Conservation (phyloP, 441 rosid genomes). For the Breynia disticha region DNA sequence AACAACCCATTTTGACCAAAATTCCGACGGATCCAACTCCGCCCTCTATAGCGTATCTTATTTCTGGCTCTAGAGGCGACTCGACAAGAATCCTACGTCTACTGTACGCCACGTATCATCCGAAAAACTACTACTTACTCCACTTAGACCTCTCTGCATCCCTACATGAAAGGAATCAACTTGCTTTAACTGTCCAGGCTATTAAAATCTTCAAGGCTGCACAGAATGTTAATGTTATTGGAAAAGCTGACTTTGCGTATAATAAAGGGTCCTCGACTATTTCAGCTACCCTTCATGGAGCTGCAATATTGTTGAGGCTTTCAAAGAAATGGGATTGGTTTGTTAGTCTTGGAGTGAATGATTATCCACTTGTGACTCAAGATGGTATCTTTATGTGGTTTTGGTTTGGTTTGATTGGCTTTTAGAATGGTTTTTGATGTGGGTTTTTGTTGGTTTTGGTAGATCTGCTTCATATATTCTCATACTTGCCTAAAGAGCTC, state of each 20-base stretch:
- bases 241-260: constrained; percentile 77
- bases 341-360: constrained; percentile 48
- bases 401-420: neutral
- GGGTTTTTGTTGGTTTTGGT: constrained; percentile 21
- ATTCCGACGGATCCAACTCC: constrained; percentile 36
- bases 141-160: constrained; percentile 67
- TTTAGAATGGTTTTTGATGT: constrained; percentile 2
- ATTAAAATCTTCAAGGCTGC: constrained; percentile 67
- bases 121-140: constrained; percentile 63
- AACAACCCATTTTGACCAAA: constrained; percentile 25
- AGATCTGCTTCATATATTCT: constrained; percentile 82
- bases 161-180: constrained; percentile 51
- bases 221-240: constrained; percentile 66
- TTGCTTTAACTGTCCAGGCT: constrained; percentile 46
- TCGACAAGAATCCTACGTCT: constrained; percentile 63
- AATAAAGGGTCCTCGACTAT: constrained; percentile 64
- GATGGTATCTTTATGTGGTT: constrained; percentile 47
- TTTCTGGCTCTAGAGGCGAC: constrained; percentile 70
- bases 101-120: constrained; percentile 66
- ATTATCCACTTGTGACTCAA: constrained; percentile 90
- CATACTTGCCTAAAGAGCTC: constrained; percentile 60
- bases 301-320: constrained; percentile 65
- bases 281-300: constrained; percentile 76
- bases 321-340: constrained; percentile 87
- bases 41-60: constrained; percentile 61